phyloP scores from a whole-genome alignment of 768 basidiomycete genomes.

The Termitomyces sp. region DNA sequence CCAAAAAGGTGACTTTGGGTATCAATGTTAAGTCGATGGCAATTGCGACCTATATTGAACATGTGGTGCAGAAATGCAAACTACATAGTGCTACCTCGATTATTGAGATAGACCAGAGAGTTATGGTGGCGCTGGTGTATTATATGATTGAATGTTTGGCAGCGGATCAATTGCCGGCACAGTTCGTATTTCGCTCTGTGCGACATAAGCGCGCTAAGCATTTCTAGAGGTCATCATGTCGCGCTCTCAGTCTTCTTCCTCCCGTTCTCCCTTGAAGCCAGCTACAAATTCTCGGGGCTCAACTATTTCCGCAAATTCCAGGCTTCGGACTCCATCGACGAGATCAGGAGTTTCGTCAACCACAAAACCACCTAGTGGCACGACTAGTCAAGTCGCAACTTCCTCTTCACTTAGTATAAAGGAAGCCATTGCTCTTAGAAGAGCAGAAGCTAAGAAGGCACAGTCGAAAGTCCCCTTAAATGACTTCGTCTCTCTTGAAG shows the following conservation, averaged over 20 bases:
- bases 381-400: constrained; percentile 5
- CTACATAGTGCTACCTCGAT: not conserved
- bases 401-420: constrained; percentile 46
- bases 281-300: constrained; percentile 21
- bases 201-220: not conserved
- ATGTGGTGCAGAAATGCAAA: not conserved
- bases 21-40: not conserved
- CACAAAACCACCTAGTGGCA: constrained; percentile 7
- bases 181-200: not conserved
- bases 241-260: constrained; percentile 25
- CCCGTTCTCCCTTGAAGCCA: constrained; percentile 22
- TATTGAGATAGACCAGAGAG: not conserved
- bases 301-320: constrained; percentile 10
- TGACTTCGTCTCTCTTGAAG: constrained; percentile 39
- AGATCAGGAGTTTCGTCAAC: constrained; percentile 15
- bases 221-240: constrained; percentile 20
- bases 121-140: too few relatives aligned
- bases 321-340: constrained; percentile 17
- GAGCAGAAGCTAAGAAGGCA: constrained; percentile 73
- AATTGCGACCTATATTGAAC: not conserved
- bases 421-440: constrained; percentile 73
- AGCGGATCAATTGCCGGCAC: not conserved
- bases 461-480: constrained; percentile 24
- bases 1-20: not conserved
- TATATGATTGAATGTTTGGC: not conserved